A percentile compares a stretch with the other conserved stretches of the same genome.
Evolutionary conservation across 306 rosid species (phyloP).

Genomic region (Inga laurina): DNA sequence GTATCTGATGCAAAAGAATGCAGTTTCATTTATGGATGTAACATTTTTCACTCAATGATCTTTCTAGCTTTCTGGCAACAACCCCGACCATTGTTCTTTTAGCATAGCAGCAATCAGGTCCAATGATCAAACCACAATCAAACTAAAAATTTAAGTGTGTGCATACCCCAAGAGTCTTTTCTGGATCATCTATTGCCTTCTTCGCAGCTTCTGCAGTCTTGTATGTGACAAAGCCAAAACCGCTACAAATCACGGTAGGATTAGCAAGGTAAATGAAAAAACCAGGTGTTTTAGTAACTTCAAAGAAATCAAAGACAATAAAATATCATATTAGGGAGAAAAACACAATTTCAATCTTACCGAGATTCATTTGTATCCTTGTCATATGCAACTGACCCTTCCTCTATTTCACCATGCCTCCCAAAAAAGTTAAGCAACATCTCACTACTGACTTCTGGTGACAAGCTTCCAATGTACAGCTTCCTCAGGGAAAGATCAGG

Average conservation of each 20-base stretch:
- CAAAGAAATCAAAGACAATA: not conserved
- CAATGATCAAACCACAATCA: constrained; percentile 1
- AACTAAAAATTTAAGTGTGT: constrained; percentile 20
- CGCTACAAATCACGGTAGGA: constrained; percentile 46
- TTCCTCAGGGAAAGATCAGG: constrained; percentile 75
- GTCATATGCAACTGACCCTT: constrained; percentile 87
- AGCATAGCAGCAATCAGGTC: constrained; percentile 18
- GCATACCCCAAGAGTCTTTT: constrained; percentile 72
- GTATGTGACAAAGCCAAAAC: constrained; percentile 82
- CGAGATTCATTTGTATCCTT: constrained; percentile 75
- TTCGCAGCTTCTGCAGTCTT: constrained; percentile 66
- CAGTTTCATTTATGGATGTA: not conserved
- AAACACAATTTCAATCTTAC: constrained; percentile 33
- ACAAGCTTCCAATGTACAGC: constrained; percentile 76
- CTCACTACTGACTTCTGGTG: constrained; percentile 76
- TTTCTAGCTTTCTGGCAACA: constrained; percentile 8
- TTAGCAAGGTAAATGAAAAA: constrained; percentile 11
- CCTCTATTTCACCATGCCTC: constrained; percentile 79
- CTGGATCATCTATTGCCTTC: constrained; percentile 78
- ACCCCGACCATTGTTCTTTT: constrained; percentile 18
- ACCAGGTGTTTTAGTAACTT: not conserved
- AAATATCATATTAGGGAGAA: not conserved
- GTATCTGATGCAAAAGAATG: no score
- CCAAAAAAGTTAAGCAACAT: constrained; percentile 57
- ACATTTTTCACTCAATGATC: not conserved